Base-by-base conservation (phyloP, 1,284 basidiomycete genomes). In the Trichosporon asahii region DNA sequence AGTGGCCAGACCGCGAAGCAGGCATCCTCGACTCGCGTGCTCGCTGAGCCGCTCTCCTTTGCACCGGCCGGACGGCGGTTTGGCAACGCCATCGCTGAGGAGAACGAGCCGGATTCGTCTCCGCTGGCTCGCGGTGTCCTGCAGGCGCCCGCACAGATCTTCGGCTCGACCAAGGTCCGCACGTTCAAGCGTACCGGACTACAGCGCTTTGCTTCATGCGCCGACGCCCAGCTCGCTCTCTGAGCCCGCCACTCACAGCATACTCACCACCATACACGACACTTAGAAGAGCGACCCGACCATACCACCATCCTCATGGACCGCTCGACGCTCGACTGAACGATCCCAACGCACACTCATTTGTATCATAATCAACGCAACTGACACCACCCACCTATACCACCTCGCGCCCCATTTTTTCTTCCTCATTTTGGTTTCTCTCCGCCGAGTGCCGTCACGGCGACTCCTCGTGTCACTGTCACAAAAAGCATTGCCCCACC, bases 1-100 rank as follows among this genome's bases (percentile, higher is more conserved):
- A 90, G 94, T 92, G 77, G 93, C 93, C 33, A 93, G 95, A 61
- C 71, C 72, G 27, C 76, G 75, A 53, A 64, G 74, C 27, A 65
- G 71, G 11, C 53, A 67, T 11, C 65, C 65, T 33, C 44, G 73
- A n/a, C 65, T 70, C 11, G 31, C 12, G 18, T 44, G 71, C 29
- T 33, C 29, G 57, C 57, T 7, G 57, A 61, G 57, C 57, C 57
- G 18, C 57, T 61, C 57, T 61, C 57, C 29, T 61, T 61, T 11
- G 29, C 21, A 2, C 46, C 57, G 2, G 40, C 46, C 3, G 61
- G 61, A 15, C 29, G 49, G 4, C 76, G 80, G 29, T 67, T 73
- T 23, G 73, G 55, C n/a, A 53, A 63, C 18, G 37, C 72, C n/a
- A 80, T 80, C 25, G 70, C 76, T 18, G 79, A 80, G 65, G 80